Base-by-base conservation (phyloP, 345 rosid species). In the Ailanthus altissimus region DNA sequence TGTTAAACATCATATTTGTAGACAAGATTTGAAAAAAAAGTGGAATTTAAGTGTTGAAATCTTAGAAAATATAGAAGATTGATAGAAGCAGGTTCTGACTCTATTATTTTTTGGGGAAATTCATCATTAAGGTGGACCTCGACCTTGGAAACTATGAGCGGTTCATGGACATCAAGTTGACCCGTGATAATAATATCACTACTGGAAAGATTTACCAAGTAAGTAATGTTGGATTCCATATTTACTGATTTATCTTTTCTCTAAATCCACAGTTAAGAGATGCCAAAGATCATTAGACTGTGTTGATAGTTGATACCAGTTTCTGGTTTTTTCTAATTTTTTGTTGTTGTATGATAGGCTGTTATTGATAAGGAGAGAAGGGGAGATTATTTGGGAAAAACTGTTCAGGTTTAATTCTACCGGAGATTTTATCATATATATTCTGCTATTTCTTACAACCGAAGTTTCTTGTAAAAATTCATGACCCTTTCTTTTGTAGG, bases 141-240 rank as follows among this genome's bases (percentile, higher is more conserved):
- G 99, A 97, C 88, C 98, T 97, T 59, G 99, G 99, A 40, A 97
- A 97, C 86, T 97, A 97, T 26, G 99, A 97, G 86, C 90, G 99
- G 63, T 97, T 97, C 74, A 84, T 97, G 77, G 92, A 92, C 66
- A 82, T 94, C 61, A 91, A 89, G 85, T 81, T 97, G 80, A 97
- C 98, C 47, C 78, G 97, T 5, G 96, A 94, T 67, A 90, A 97
- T 78, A 97, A 97, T 82, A 89, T 97, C 67, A 97, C 99, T 5
- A 92, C 98, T 0, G 99, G 99, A 42, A 94, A 94, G 75, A 87
- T 97, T 79, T 97, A 91, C 61, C 94, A 93, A 97, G 98, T 83
- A 85, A 83, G 89, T 79, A 64, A 32, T 56, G 26, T 53, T 63
- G 6, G 56, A 14, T 13, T 69, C 42, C 71, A 38, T n/a, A 47